Evolutionary conservation across 331 rosid species (phyloP), one percentile per base, ranked within the genome.

Genomic region (Quercus lobata): DNA sequence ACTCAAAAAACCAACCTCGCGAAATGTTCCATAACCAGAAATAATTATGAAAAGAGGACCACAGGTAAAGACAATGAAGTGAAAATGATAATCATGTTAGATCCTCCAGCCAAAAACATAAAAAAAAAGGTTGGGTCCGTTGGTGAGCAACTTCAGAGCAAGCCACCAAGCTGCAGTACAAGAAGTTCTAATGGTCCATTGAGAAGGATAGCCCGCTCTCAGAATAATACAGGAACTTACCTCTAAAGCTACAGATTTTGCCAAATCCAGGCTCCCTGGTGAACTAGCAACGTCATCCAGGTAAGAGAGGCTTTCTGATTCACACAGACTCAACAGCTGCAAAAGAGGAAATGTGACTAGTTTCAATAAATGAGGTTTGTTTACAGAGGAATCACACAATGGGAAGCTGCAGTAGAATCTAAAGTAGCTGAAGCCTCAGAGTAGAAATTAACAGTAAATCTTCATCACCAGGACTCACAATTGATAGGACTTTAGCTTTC

Each of bases 221-320:
- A 6, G 6, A 32, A 68, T 9, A 34, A 18, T 16, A 68, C 72
- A 68, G 24, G 83, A 77, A 74, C 96, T 77, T 72, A 95, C 99
- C 98, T 89, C 92, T 68, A 83, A 88, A 70, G 92, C 96, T 77
- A 95, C 97, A n/a, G n/a, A n/a, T n/a, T n/a, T n/a, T n/a, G n/a
- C n/a, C n/a, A n/a, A n/a, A n/a, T n/a, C n/a, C n/a, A n/a, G n/a
- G n/a, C n/a, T n/a, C n/a, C n/a, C n/a, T n/a, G n/a, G n/a, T n/a
- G n/a, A n/a, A n/a, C n/a, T n/a, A n/a, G n/a, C n/a, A n/a, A n/a
- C n/a, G n/a, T n/a, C n/a, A n/a, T n/a, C n/a, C n/a, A n/a, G n/a
- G n/a, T n/a, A n/a, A n/a, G n/a, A n/a, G n/a, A n/a, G n/a, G n/a
- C n/a, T n/a, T n/a, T n/a, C n/a, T n/a, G 92, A 96, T 89, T 95